Conservation (phyloP, 495 filamentous ascomycete species). For the Glonium stellatum region DNA sequence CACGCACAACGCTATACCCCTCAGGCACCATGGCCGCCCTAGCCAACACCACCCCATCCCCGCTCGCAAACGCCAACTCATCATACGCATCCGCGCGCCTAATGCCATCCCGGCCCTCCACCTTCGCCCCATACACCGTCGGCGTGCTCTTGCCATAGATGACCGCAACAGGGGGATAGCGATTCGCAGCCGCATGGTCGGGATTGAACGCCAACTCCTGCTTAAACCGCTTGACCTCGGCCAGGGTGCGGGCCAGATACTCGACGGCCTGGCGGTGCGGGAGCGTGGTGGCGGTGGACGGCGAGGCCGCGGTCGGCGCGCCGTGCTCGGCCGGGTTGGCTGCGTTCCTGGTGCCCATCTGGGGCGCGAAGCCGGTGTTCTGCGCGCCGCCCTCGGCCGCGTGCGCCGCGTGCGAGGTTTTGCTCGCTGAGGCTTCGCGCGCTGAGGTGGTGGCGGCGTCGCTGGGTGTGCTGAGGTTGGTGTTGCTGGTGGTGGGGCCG, state of each 20-base stretch:
- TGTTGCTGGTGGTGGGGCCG: conserved; percentile 2
- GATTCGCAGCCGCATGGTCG: conserved; percentile 52
- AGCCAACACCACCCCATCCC: conserved; percentile 86
- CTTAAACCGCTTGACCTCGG: conserved; percentile 66
- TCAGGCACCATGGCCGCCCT: conserved; percentile 76
- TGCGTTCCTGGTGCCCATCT: conserved; percentile 24
- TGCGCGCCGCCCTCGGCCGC: conserved; percentile 7
- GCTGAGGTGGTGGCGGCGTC: not conserved
- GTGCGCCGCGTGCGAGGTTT: not conserved
- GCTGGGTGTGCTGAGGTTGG: conserved; percentile 6
- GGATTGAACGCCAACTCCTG: conserved; percentile 57
- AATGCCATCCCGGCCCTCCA: conserved; percentile 61
- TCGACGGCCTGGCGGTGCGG: conserved; percentile 49
- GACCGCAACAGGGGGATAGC: conserved; percentile 76
- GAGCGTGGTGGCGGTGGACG: conserved; percentile 41
- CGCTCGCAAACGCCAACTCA: conserved; percentile 75
- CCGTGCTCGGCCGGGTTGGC: conserved; percentile 35
- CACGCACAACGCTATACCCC: conserved; percentile 63
- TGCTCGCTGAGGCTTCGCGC: conserved; percentile 1
- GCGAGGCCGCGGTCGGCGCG: conserved; percentile 24
- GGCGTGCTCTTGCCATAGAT: conserved; percentile 83
- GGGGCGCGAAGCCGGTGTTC: conserved; percentile 10
- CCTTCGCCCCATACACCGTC: conserved; percentile 72
- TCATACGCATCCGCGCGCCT: conserved; percentile 75
- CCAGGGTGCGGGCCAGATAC: conserved; percentile 74